Evolutionary conservation across 176 grass and related monocot species (phyloP).

Genomic region (Cocos nucifera): DNA sequence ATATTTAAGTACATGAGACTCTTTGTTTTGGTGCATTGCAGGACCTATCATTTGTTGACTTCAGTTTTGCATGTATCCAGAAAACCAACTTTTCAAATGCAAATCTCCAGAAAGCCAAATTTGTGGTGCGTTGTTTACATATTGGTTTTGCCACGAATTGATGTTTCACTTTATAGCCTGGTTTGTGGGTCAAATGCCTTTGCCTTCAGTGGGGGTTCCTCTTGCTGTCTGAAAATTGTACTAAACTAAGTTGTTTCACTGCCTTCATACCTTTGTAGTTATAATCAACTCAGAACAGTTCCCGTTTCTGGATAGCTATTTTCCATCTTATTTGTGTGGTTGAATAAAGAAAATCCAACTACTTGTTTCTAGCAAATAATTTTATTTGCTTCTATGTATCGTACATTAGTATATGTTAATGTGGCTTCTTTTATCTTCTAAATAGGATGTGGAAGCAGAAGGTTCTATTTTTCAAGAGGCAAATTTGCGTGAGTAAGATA

Average conservation of each 20-base stretch:
- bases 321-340: too few species aligned
- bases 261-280: too few species aligned
- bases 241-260: too few species aligned
- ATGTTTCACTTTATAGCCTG: conserved; percentile 2
- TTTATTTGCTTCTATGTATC: neutral
- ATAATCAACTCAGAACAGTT: too few species aligned
- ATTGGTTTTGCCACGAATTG: too few species aligned
- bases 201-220: neutral
- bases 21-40: conserved; percentile 14
- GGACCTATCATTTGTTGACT: conserved; percentile 82
- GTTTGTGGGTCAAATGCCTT: conserved; percentile 1
- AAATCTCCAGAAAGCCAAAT: conserved; percentile 86
- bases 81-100: conserved; percentile 61
- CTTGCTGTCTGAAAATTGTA: too few species aligned
- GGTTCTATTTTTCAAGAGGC: conserved; percentile 49
- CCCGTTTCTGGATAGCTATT: too few species aligned
- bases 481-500: conserved; percentile 95
- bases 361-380: neutral
- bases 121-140: conserved; percentile 43
- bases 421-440: conserved; percentile 8
- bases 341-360: too few species aligned
- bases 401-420: too few species aligned
- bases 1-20: too few species aligned
- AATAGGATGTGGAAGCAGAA: conserved; percentile 60
- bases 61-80: conserved; percentile 68